phyloP scores from a whole-genome alignment of 805 yeast genomes.

The Lipomyces kockii region DNA sequence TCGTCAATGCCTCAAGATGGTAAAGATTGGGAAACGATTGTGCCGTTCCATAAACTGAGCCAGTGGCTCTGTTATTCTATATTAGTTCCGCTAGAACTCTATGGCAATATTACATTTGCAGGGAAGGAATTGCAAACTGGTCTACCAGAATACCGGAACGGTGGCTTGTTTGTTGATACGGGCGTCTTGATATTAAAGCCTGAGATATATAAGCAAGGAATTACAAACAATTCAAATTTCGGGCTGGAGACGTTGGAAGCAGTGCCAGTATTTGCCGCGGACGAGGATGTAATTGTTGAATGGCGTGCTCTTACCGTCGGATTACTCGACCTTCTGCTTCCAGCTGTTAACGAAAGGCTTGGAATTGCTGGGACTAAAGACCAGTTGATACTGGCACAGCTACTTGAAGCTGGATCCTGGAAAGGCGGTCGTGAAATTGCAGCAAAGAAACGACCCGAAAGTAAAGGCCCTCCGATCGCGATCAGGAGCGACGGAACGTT shows the following conservation, averaged over 20 bases:
- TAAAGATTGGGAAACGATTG: slow-evolving; percentile 51
- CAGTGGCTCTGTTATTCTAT: slow-evolving; percentile 72
- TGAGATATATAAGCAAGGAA: slow-evolving; percentile 48
- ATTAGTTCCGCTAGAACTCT: slow-evolving; percentile 54
- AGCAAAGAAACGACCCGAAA: slow-evolving; percentile 52
- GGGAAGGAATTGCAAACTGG: slow-evolving; percentile 52
- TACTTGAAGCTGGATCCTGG: slow-evolving; percentile 74
- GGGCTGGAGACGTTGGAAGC: slow-evolving; percentile 10
- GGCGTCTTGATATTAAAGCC: slow-evolving; percentile 57
- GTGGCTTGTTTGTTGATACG: slow-evolving; percentile 65
- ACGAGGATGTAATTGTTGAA: slow-evolving; percentile 65
- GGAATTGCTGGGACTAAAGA: slow-evolving; percentile 42
- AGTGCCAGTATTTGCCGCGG: slow-evolving; percentile 59
- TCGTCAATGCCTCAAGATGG: slow-evolving; percentile 39
- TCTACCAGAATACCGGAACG: slow-evolving; percentile 66
- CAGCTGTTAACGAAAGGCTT: slow-evolving; percentile 55
- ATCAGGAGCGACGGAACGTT: slow-evolving; percentile 68
- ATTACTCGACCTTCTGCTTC: slow-evolving; percentile 58
- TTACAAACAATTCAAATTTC: slow-evolving; percentile 45
- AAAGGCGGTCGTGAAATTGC: slow-evolving; percentile 63
- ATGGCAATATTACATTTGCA: slow-evolving; percentile 19
- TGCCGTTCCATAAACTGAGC: slow-evolving; percentile 67
- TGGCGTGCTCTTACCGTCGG: slow-evolving; percentile 70
- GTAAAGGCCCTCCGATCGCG: slow-evolving; percentile 68
- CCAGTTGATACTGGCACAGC: slow-evolving; percentile 56